These are phyloP conservation scores for Ustilago shanxiensis DNA, from an alignment of 1,284 basidiomycete genomes.

Conservation along the genomic window DNA sequence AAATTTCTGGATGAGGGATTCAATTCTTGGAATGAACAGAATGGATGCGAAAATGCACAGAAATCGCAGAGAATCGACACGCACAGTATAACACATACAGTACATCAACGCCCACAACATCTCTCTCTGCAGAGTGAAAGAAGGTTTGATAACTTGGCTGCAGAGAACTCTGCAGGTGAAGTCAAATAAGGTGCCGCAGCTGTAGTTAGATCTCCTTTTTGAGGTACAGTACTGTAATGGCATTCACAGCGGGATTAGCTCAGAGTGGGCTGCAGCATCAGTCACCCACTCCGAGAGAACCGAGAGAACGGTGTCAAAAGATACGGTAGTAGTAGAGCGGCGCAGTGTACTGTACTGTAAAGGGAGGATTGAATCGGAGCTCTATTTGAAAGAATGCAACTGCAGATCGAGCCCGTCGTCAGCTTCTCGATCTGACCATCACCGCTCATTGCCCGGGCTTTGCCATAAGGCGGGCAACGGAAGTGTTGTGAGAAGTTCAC, in stretches of 20 bases:
- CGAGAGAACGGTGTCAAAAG: too few relatives aligned
- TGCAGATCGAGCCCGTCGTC: neutral
- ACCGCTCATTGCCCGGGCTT: too few relatives aligned
- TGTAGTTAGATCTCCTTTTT: too few relatives aligned
- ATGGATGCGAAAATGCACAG: neutral
- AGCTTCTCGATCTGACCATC: slow-evolving; percentile 1
- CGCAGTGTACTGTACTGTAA: neutral
- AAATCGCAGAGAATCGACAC: neutral
- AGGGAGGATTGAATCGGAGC: neutral
- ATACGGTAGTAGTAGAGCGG: neutral
- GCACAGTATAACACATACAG: too few relatives aligned
- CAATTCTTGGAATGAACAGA: neutral
- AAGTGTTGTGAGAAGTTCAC: too few relatives aligned
- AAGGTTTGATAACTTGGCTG: too few relatives aligned
- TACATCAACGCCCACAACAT: too few relatives aligned
- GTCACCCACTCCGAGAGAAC: neutral
- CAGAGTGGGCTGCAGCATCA: slow-evolving; percentile 1
- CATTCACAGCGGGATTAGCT: slow-evolving; percentile 2
- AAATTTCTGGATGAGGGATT: slow-evolving; percentile 22
- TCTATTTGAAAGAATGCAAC: neutral
- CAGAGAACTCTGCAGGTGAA: too few relatives aligned
- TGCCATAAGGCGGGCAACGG: neutral
- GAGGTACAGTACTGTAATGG: too few relatives aligned
- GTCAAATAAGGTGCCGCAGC: too few relatives aligned
- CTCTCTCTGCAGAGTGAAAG: too few relatives aligned